Evolutionary conservation across 495 filamentous ascomycete genomes (phyloP), one percentile per base, ranked within the genome.

Genomic region (Penicillium robsamsonii): DNA sequence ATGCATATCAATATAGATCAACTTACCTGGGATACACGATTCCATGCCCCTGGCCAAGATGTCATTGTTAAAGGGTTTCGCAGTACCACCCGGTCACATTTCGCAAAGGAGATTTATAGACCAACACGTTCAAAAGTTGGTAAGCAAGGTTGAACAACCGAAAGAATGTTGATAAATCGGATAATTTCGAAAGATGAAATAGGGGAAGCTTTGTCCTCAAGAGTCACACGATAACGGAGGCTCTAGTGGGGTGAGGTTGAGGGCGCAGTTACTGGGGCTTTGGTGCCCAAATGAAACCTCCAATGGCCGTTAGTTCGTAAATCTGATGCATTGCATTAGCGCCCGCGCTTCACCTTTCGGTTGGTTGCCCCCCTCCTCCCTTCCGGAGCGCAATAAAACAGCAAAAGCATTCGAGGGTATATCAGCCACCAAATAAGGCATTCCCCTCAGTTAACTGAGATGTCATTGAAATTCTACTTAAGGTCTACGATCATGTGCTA

Each of bases 1-100:
- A 38, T 50, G 25, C 24, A 35, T 25, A 30, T 41, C 3, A 4
- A 15, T 38, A 49, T 29, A 17, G 33, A 1, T 15, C 17, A 30
- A 44, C 35, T 58, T 9, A 54, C 59, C 55, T 43, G 40, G 12
- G 48, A 42, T 22, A 41, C 13, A 38, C 17, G 18, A 17, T 18
- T 20, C 18, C 38, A 2, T 22, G 12, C 12, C 10, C 50, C 59
- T 22, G 50, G 59, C 59, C 59, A 58, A 38, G 59, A 61, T 58
- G 55, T 17, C 59, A 58, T 58, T 47, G 11, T n/a, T 42, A 40
- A 17, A 18, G 20, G 8, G 24, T 31, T n/a, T n/a, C 13, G 29
- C 31, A 50, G 45, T 47, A 25, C 12, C 24, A 6, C 10, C 18
- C 17, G 17, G 18, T 57, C 27, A 42, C 45, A 61, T 61, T 25